phyloP scores from a whole-genome alignment of 2,329 filamentous ascomycete genomes.

The Fusarium guadeloupense region DNA sequence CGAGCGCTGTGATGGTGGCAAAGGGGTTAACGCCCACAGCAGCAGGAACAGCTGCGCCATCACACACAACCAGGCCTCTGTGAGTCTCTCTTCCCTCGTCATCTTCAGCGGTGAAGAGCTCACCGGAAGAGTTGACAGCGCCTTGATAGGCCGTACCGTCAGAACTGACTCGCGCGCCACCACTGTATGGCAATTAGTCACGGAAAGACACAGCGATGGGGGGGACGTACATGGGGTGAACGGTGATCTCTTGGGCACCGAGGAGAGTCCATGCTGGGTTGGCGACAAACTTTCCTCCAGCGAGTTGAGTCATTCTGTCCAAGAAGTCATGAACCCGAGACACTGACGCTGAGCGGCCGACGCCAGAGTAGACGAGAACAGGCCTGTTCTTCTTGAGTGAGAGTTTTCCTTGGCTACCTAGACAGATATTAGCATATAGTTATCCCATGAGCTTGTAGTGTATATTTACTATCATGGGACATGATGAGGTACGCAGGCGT shows the following conservation, averaged over 20 bases:
- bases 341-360: constrained; percentile 65
- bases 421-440: background rate
- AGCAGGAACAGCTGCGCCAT: constrained; percentile 69
- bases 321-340: constrained; percentile 62
- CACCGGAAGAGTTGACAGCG: constrained; percentile 68
- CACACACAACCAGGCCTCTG: constrained; percentile 67
- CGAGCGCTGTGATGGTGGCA: constrained; percentile 74
- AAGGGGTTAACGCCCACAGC: constrained; percentile 73
- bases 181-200: constrained; percentile 31
- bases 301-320: constrained; percentile 62
- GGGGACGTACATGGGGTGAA: constrained; percentile 62
- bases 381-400: constrained; percentile 68
- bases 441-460: accelerated
- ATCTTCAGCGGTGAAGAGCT: constrained; percentile 65
- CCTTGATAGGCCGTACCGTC: constrained; percentile 66
- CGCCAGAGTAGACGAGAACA: constrained; percentile 67
- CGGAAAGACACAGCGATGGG: background rate
- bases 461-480: constrained; percentile 66
- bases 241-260: constrained; percentile 67
- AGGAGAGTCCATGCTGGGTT: constrained; percentile 67
- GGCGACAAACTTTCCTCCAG: constrained; percentile 68
- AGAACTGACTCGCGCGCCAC: constrained; percentile 69
- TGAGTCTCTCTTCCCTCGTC: constrained; percentile 58
- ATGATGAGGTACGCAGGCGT: constrained; percentile 74
- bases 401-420: constrained; percentile 67